Percentiles rank a stretch among this genome's conserved stretches.
phyloP scores from a whole-genome alignment of 768 basidiomycete species.

The Tephrocybe sp. region DNA sequence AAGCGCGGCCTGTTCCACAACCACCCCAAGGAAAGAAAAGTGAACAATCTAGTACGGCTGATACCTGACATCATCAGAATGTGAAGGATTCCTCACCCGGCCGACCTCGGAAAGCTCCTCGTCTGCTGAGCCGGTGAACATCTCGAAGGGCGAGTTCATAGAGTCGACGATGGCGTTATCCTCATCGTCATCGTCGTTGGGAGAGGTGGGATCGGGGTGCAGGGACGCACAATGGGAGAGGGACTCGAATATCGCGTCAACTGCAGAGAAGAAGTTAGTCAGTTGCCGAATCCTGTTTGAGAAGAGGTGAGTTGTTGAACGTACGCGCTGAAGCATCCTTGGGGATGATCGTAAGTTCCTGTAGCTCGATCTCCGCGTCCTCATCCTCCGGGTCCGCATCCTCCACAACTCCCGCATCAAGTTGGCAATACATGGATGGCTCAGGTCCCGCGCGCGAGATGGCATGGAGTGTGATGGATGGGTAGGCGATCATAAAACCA shows the following conservation, averaged over 20 bases:
- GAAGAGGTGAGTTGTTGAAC: slow-evolving; percentile 27
- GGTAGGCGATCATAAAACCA: slow-evolving; percentile 87
- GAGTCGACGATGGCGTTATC: slow-evolving; percentile 58
- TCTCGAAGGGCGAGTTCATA: slow-evolving; percentile 43
- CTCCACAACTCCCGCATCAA: slow-evolving; percentile 64
- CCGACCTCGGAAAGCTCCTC: slow-evolving; percentile 84
- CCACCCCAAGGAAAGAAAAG: slow-evolving; percentile 26
- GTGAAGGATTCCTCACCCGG: slow-evolving; percentile 90
- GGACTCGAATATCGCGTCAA: slow-evolving; percentile 85
- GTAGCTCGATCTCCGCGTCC: slow-evolving; percentile 52
- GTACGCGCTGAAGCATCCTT: slow-evolving; percentile 55
- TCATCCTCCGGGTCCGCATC: slow-evolving; percentile 25
- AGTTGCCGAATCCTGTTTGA: no score
- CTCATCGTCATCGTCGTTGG: slow-evolving; percentile 51
- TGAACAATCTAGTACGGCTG: slow-evolving; percentile 76
- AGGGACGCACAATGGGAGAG: slow-evolving; percentile 83
- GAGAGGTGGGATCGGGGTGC: slow-evolving; percentile 65
- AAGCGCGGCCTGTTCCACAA: slow-evolving; percentile 77
- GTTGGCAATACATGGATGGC: slow-evolving; percentile 89
- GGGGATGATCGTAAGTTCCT: slow-evolving; percentile 81
- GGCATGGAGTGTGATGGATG: slow-evolving; percentile 90
- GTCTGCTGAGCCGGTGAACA: slow-evolving; percentile 55
- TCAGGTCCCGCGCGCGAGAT: slow-evolving; percentile 68
- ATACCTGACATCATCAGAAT: slow-evolving; percentile 68
- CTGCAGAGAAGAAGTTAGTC: slow-evolving; percentile 36